A percentile compares a stretch with the other conserved stretches of the same genome.
Conservation (phyloP, 2,329 filamentous ascomycete species). For the Aureobasidium subglaciale region DNA sequence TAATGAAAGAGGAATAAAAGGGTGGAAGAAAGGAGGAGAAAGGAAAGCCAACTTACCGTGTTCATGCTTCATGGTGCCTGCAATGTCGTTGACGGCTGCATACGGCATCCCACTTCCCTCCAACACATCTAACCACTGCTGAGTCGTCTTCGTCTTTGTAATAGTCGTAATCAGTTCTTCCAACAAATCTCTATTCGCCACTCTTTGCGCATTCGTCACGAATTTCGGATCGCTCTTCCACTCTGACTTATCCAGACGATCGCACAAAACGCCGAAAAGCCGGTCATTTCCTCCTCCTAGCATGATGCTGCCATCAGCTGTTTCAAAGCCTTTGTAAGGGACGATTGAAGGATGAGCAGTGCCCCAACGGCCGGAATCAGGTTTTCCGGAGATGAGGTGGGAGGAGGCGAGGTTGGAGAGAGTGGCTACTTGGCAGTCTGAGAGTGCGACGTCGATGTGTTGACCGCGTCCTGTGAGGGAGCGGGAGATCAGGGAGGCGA, state of each 20-base stretch:
- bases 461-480: conserved; percentile 72
- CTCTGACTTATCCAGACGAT: conserved; percentile 50
- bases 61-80: conserved; percentile 72
- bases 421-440: conserved; percentile 91
- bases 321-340: conserved; percentile 78
- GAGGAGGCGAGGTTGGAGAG: conserved; percentile 94
- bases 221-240: conserved; percentile 53
- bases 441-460: conserved; percentile 84
- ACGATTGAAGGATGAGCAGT: conserved; percentile 98
- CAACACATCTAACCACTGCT: conserved; percentile 78
- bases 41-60: conserved; percentile 53
- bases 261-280: conserved; percentile 53
- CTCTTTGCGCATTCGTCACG: conserved; percentile 52
- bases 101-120: conserved; percentile 94
- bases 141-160: conserved; percentile 69
- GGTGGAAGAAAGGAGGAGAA: too few relatives aligned
- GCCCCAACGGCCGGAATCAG: conserved; percentile 86
- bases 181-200: conserved; percentile 65
- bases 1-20: too few relatives aligned
- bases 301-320: conserved; percentile 55
- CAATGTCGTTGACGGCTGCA: conserved; percentile 88
- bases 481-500: conserved; percentile 80
- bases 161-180: conserved; percentile 72
- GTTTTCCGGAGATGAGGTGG: conserved; percentile 77
- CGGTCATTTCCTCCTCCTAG: conserved; percentile 59